Percentiles rank a stretch among this genome's conserved stretches.
These are phyloP conservation scores for Metroxylon sagu DNA, from an alignment of 176 grass and related monocot genomes.

Conservation along the genomic window DNA sequence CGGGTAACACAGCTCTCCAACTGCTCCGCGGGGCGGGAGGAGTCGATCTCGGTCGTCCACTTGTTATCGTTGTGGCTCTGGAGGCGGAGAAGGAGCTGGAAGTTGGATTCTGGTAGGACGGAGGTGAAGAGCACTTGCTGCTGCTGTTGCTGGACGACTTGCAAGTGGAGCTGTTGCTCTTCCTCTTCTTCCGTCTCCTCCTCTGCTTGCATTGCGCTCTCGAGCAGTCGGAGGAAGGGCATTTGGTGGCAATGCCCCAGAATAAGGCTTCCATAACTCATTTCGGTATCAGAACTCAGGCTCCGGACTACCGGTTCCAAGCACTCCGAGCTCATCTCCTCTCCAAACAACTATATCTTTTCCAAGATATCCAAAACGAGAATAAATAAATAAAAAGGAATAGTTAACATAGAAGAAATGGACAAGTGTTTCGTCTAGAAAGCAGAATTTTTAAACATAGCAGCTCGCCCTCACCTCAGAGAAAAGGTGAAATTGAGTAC, in stretches of 20 bases:
- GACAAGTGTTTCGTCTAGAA: too few relatives aligned
- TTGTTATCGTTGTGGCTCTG: constrained; percentile 1
- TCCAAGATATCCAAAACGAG: constrained; percentile 9
- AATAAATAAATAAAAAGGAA: neutral
- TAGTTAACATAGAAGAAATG: too few relatives aligned
- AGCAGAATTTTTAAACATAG: too few relatives aligned
- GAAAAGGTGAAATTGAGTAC: too few relatives aligned
- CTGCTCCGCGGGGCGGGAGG: constrained; percentile 28
- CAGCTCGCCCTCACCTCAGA: too few relatives aligned
- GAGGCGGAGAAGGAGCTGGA: constrained; percentile 13
- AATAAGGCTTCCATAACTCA: constrained; percentile 7
- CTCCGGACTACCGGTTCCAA: neutral
- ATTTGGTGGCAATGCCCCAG: constrained; percentile 26
- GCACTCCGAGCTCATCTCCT: constrained; percentile 23
- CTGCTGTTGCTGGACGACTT: neutral
- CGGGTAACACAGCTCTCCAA: constrained; percentile 87
- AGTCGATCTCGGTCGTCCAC: neutral
- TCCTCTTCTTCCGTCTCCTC: constrained; percentile 3
- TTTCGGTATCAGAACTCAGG: constrained; percentile 3
- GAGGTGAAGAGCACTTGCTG: neutral
- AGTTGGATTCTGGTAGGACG: neutral
- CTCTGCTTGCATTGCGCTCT: constrained; percentile 31
- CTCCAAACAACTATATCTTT: constrained; percentile 73
- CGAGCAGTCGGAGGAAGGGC: constrained; percentile 66
- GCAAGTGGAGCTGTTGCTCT: neutral